phyloP scores from a whole-genome alignment of 495 filamentous ascomycete species.

The Xylaria nigripes region DNA sequence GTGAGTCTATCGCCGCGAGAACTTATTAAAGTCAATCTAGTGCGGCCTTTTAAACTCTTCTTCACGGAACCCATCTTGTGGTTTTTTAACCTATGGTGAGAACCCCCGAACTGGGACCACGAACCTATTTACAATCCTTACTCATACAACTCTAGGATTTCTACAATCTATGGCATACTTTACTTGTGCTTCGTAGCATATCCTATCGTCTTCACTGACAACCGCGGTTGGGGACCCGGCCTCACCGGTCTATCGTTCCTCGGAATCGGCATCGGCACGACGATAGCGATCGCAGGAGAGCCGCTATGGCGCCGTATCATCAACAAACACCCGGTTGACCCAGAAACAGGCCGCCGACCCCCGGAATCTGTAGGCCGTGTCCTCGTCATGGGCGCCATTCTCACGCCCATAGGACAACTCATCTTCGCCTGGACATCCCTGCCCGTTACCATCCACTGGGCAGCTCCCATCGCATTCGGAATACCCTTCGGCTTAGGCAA shows the following conservation, averaged over 20 bases:
- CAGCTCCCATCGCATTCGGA: constrained; percentile 64
- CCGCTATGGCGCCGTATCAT: constrained; percentile 67
- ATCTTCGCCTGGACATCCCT: constrained; percentile 77
- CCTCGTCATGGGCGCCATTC: constrained; percentile 59
- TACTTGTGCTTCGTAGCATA: constrained; percentile 83
- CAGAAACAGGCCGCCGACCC: constrained; percentile 53
- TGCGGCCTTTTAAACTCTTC: constrained; percentile 67
- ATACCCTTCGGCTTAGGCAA: constrained; percentile 76
- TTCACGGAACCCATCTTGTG: constrained; percentile 79
- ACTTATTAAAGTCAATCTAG: constrained; percentile 60
- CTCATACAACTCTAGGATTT: constrained; percentile 30
- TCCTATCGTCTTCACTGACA: constrained; percentile 67
- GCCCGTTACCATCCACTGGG: constrained; percentile 64
- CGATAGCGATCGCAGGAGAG: constrained; percentile 57
- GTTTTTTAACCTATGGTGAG: constrained; percentile 66
- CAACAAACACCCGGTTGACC: constrained; percentile 59
- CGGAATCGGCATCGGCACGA: constrained; percentile 71
- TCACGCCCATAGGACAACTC: constrained; percentile 64
- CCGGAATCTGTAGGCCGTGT: constrained; percentile 71
- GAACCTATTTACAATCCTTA: neutral
- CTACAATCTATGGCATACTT: constrained; percentile 57
- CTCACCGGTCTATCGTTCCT: constrained; percentile 69
- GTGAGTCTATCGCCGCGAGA: constrained; percentile 41
- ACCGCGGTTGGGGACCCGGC: constrained; percentile 67
- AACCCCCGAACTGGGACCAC: neutral